Percentiles rank a stretch among this genome's conserved stretches.
Evolutionary conservation across 1,139 yeast genomes (phyloP).

Genomic region (Chernovozyma sophiae-reginae): DNA sequence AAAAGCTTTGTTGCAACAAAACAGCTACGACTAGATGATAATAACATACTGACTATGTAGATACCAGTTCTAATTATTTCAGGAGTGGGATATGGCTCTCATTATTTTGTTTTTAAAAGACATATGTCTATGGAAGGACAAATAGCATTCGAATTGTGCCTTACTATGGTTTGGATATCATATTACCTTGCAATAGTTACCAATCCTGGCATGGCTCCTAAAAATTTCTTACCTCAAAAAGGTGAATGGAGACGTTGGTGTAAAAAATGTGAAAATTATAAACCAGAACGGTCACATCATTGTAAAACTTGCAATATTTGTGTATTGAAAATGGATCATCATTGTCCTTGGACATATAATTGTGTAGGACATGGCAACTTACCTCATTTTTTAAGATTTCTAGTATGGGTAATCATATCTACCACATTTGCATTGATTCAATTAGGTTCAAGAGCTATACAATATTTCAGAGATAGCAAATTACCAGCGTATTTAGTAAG

Average conservation of each 20-base stretch:
- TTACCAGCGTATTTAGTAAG: conserved; percentile 59
- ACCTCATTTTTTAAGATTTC: conserved; percentile 80
- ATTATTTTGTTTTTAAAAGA: conserved; percentile 50
- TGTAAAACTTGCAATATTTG: conserved; percentile 73
- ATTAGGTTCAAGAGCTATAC: conserved; percentile 36
- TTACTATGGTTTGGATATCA: conserved; percentile 66
- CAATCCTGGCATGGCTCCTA: conserved; percentile 65
- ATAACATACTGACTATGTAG: conserved; percentile 20
- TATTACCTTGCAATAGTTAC: conserved; percentile 51
- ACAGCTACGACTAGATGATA: too few relatives aligned
- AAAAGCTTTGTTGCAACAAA: too few relatives aligned
- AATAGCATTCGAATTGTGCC: conserved; percentile 43
- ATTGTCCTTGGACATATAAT: conserved; percentile 94
- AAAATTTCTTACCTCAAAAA: conserved; percentile 20
- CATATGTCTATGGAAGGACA: conserved; percentile 39
- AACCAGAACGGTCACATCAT: conserved; percentile 93
- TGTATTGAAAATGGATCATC: conserved; percentile 80
- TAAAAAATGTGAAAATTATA: conserved; percentile 75
- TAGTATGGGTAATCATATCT: conserved; percentile 61
- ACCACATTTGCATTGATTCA: conserved; percentile 47
- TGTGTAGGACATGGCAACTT: conserved; percentile 82
- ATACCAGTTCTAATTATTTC: conserved; percentile 66
- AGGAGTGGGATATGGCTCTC: conserved; percentile 61
- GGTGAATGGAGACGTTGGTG: conserved; percentile 41
- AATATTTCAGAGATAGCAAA: conserved; percentile 50